A percentile compares a stretch with the other conserved stretches of the same genome.
These are phyloP conservation scores for Fusarium lateritium DNA, from an alignment of 2,329 filamentous ascomycete species.

Conservation along the genomic window DNA sequence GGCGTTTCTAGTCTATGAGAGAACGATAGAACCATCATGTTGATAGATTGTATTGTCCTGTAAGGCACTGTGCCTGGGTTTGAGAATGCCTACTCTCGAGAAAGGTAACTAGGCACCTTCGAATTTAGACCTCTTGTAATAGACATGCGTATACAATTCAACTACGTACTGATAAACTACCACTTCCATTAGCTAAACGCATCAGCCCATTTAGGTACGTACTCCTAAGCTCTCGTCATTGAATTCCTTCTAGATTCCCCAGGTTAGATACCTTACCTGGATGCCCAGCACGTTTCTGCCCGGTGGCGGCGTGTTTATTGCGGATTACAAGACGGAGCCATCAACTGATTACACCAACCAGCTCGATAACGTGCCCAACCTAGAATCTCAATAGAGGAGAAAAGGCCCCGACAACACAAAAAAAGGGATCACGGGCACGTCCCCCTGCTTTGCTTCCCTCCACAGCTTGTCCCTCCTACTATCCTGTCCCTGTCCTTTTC, in stretches of 20 bases:
- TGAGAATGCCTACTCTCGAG: background rate
- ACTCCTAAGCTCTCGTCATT: conserved; percentile 8
- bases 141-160: too few relatives aligned
- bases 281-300: conserved; percentile 18
- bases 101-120: too few relatives aligned
- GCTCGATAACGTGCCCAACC: background rate
- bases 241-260: conserved; percentile 8
- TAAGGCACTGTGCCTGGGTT: background rate
- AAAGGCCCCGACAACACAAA: conserved; percentile 16
- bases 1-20: background rate
- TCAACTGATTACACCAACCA: conserved; percentile 3
- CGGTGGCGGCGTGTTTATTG: conserved; percentile 27
- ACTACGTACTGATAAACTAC: too few relatives aligned
- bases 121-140: too few relatives aligned
- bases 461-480: conserved; percentile 3
- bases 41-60: background rate
- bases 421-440: conserved; percentile 17
- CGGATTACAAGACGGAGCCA: conserved; percentile 11
- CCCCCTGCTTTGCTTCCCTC: conserved; percentile 25
- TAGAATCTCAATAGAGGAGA: background rate
- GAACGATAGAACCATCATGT: conserved; percentile 6
- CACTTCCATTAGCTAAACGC: too few relatives aligned
- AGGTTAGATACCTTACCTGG: background rate
- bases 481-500: conserved; percentile 17
- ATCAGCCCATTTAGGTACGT: conserved; percentile 12